Evolutionary conservation across 805 yeast species (phyloP).

Genomic region (Metschnikowia lunata): DNA sequence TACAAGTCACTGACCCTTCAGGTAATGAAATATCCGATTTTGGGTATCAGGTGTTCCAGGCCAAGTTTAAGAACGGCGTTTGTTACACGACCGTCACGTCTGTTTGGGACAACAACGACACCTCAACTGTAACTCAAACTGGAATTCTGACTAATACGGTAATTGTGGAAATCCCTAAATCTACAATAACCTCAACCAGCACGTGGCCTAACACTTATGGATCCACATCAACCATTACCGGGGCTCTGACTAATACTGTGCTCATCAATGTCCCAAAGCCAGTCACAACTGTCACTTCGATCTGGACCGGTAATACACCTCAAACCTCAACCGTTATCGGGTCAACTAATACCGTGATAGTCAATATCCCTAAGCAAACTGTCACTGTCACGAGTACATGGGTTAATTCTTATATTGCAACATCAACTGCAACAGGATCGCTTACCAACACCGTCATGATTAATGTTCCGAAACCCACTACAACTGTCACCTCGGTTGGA

Average conservation of each 20-base stretch:
- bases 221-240: conserved; percentile 2
- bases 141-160: conserved; percentile 12
- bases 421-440: conserved; percentile 4
- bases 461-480: conserved; percentile 11
- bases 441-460: conserved; percentile 4
- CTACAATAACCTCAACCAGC: conserved; percentile 11
- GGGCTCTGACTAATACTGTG: background rate
- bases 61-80: conserved; percentile 3
- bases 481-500: conserved; percentile 7
- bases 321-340: background rate
- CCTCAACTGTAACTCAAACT: conserved; percentile 8
- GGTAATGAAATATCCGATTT: conserved; percentile 4
- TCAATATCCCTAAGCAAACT: conserved; percentile 16
- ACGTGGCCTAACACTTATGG: conserved; percentile 1
- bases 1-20: conserved; percentile 4
- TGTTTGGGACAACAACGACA: conserved; percentile 6
- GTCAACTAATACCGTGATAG: conserved; percentile 10
- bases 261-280: conserved; percentile 9
- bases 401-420: conserved; percentile 13
- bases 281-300: background rate
- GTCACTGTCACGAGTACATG: conserved; percentile 15
- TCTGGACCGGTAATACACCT: background rate
- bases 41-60: conserved; percentile 9
- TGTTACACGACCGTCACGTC: conserved; percentile 8
- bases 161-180: conserved; percentile 13